Evolutionary conservation across 177 flowering plant species (phyloP).

Genomic region (Telopea speciosissima): DNA sequence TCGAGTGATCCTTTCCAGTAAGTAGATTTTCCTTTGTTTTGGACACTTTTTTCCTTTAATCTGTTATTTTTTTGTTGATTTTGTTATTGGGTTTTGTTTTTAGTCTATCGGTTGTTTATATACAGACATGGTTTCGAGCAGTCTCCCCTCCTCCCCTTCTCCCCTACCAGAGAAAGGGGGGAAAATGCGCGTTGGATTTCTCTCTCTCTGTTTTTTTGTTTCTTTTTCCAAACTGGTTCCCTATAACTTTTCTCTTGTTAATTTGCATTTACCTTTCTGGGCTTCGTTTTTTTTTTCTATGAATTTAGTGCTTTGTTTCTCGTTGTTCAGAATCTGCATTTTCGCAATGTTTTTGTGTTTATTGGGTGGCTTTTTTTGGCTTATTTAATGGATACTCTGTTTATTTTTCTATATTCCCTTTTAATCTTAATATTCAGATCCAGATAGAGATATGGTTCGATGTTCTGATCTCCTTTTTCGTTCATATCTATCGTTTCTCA

Average conservation of each 20-base stretch:
- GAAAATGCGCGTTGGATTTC: background rate
- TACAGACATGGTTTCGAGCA: background rate
- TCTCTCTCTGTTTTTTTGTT: background rate
- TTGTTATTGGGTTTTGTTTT: background rate
- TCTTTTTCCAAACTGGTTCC: no score
- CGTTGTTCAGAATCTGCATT: constrained; percentile 1
- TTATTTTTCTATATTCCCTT: background rate
- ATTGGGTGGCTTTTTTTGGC: background rate
- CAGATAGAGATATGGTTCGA: constrained; percentile 6
- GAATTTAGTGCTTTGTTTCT: background rate
- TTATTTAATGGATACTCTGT: background rate
- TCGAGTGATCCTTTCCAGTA: no score
- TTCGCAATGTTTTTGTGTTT: background rate
- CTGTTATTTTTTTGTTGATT: background rate
- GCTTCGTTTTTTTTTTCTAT: background rate
- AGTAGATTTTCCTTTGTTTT: background rate
- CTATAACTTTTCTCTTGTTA: background rate
- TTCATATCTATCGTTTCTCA: constrained; percentile 19
- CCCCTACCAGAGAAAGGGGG: background rate
- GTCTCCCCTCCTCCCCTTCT: background rate
- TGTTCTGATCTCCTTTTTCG: constrained; percentile 20
- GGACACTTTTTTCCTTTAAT: background rate
- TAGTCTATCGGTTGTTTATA: background rate
- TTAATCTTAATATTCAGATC: background rate
- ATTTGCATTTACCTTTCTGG: background rate